These are phyloP conservation scores for Tylopilus orsonianus DNA, from an alignment of 1,284 basidiomycete genomes.

Conservation along the genomic window DNA sequence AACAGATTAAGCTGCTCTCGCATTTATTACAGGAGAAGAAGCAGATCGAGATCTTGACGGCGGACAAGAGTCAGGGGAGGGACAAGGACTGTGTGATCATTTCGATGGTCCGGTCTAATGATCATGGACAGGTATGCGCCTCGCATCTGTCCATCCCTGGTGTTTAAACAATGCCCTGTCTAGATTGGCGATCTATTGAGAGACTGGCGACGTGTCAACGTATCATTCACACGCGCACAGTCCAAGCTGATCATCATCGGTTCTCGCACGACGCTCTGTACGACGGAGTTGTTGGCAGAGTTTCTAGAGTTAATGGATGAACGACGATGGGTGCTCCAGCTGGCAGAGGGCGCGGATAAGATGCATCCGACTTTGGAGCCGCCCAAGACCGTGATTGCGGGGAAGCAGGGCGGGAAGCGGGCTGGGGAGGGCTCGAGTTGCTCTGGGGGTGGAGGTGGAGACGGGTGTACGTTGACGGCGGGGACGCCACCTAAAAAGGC, in stretches of 20 bases:
- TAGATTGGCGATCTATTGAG: constrained; percentile 90
- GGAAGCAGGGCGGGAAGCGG: constrained; percentile 22
- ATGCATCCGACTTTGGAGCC: constrained; percentile 42
- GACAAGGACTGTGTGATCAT: constrained; percentile 97
- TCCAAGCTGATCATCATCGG: constrained; percentile 91
- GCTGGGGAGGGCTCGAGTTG: constrained; percentile 1
- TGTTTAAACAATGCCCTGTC: too few relatives aligned
- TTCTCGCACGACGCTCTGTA: constrained; percentile 69
- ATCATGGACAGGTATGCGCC: constrained; percentile 60
- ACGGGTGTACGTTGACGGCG: not conserved
- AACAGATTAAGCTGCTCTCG: constrained; percentile 88
- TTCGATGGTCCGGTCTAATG: constrained; percentile 89
- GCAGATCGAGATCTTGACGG: constrained; percentile 87
- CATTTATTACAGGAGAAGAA: constrained; percentile 51
- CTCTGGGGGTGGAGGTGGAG: not conserved
- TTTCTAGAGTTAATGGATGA: constrained; percentile 77
- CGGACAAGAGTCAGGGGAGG: constrained; percentile 92
- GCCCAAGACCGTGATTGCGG: constrained; percentile 7
- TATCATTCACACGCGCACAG: constrained; percentile 92
- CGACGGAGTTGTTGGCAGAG: constrained; percentile 60
- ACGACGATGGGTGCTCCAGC: constrained; percentile 65
- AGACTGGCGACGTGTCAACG: constrained; percentile 95
- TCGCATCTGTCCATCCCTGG: not conserved
- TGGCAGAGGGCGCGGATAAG: constrained; percentile 55
- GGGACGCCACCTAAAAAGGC: constrained; percentile 36